Evolutionary conservation across 768 basidiomycete species (phyloP).

Genomic region (Termitomyces sp.): DNA sequence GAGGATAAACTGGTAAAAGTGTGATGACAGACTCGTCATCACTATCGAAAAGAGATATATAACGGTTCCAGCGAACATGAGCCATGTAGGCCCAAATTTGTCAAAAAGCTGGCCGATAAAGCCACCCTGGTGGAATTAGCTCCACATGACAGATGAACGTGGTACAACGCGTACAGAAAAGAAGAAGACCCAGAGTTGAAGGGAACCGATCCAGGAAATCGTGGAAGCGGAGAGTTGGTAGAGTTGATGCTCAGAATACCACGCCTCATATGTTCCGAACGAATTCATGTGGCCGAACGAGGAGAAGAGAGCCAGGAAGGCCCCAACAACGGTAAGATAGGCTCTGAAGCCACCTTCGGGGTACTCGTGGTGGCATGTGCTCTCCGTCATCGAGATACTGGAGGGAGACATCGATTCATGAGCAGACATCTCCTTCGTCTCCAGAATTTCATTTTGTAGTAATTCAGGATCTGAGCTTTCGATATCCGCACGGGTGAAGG

Average conservation of each 20-base stretch:
- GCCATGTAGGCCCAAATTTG: slow-evolving; percentile 46
- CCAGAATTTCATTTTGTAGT: not conserved
- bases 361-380: slow-evolving; percentile 2
- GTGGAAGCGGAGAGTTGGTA: slow-evolving; percentile 40
- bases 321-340: slow-evolving; percentile 53
- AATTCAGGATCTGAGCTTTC: not conserved
- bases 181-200: slow-evolving; percentile 68
- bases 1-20: slow-evolving; percentile 57
- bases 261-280: slow-evolving; percentile 68
- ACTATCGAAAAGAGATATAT: slow-evolving; percentile 47
- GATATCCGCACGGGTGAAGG: not conserved
- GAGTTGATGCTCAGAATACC: slow-evolving; percentile 60
- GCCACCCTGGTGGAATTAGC: slow-evolving; percentile 39
- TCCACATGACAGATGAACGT: not conserved
- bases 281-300: slow-evolving; percentile 69
- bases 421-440: not conserved
- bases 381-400: slow-evolving; percentile 4
- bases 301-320: slow-evolving; percentile 60
- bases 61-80: slow-evolving; percentile 47
- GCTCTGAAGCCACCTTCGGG: slow-evolving; percentile 28
- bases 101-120: slow-evolving; percentile 58
- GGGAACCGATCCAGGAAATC: slow-evolving; percentile 67
- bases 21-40: slow-evolving; percentile 50
- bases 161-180: slow-evolving; percentile 44
- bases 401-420: slow-evolving; percentile 6